These are phyloP conservation scores for Phytophthora syringae DNA, from an alignment of 352 stramenopile genomes.

Conservation along the genomic window DNA sequence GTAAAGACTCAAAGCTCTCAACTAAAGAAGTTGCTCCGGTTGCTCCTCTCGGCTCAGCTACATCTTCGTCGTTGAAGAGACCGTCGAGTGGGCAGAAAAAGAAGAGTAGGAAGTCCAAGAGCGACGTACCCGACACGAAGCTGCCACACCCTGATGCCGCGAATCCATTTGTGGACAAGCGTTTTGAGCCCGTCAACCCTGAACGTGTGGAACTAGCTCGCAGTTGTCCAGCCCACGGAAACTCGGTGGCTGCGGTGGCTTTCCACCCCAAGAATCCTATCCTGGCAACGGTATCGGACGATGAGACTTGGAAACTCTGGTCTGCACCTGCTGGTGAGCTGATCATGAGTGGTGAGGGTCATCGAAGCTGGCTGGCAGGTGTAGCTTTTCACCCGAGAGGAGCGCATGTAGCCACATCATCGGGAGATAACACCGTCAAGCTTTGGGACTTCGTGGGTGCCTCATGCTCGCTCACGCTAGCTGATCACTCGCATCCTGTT, in stretches of 20 bases:
- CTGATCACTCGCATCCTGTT: constrained; percentile 93
- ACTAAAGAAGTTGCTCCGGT: constrained; percentile 30
- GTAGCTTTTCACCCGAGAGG: constrained; percentile 93
- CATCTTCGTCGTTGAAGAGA: constrained; percentile 20
- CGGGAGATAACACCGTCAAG: constrained; percentile 94
- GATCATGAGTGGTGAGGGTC: constrained; percentile 95
- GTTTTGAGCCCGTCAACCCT: constrained; percentile 67
- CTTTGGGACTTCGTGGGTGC: constrained; percentile 94
- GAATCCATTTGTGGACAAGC: constrained; percentile 81
- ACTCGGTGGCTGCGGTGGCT: constrained; percentile 88
- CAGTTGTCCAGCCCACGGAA: constrained; percentile 91
- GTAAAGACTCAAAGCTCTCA: too few relatives aligned
- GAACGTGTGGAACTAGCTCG: constrained; percentile 86
- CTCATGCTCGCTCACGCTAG: constrained; percentile 89
- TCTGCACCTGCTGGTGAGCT: constrained; percentile 92
- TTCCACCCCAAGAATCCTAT: constrained; percentile 95
- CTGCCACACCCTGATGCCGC: constrained; percentile 61
- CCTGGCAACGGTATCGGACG: constrained; percentile 93
- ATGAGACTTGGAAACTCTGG: constrained; percentile 96
- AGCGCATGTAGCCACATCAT: constrained; percentile 92
- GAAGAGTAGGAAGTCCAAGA: constrained; percentile 46
- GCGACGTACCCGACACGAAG: constrained; percentile 55
- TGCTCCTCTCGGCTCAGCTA: constrained; percentile 26
- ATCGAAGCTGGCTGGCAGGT: constrained; percentile 91
- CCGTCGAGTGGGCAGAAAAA: constrained; percentile 42